A percentile compares a stretch with the other conserved stretches of the same genome.
Evolutionary conservation across 257 asterid species (phyloP).

Genomic region (Anisodus acutangulus): DNA sequence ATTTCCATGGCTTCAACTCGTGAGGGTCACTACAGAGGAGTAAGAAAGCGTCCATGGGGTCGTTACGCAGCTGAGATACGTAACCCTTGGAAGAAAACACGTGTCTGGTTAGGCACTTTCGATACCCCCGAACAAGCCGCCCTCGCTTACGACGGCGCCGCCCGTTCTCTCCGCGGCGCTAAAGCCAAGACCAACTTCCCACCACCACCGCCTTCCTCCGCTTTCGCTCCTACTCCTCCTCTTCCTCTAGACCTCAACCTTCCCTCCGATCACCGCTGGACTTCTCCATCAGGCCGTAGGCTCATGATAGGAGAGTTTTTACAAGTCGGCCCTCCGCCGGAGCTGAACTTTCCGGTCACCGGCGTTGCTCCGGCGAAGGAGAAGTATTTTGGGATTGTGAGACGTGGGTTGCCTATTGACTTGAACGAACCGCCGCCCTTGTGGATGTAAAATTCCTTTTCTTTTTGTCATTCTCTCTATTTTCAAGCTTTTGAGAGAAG

Average conservation of each 20-base stretch:
- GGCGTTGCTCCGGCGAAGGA: conserved; percentile 45
- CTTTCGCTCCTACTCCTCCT: conserved; percentile 38
- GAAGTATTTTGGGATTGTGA: conserved; percentile 62
- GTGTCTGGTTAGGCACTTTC: conserved; percentile 96
- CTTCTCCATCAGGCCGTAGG: conserved; percentile 54
- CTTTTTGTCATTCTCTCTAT: background rate
- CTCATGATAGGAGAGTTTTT: conserved; percentile 63
- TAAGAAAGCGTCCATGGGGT: conserved; percentile 97
- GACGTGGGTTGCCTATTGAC: conserved; percentile 88
- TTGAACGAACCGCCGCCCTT: conserved; percentile 93
- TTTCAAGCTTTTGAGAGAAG: conserved; percentile 27
- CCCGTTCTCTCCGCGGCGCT: conserved; percentile 90
- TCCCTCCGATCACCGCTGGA: conserved; percentile 66
- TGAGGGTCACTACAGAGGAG: conserved; percentile 94
- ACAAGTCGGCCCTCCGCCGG: conserved; percentile 45
- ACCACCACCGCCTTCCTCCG: conserved; percentile 34
- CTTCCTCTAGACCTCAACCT: conserved; percentile 71
- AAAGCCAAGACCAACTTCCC: conserved; percentile 96
- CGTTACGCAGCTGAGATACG: conserved; percentile 99
- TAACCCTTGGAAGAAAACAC: conserved; percentile 96
- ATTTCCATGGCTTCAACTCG: conserved; percentile 72
- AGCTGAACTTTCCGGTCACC: conserved; percentile 14
- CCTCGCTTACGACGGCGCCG: conserved; percentile 96
- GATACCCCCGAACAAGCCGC: conserved; percentile 99
- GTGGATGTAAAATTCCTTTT: conserved; percentile 48